Evolutionary conservation across 192 early-diverging fungal species (phyloP).

Genomic region (Coemansia sp.): DNA sequence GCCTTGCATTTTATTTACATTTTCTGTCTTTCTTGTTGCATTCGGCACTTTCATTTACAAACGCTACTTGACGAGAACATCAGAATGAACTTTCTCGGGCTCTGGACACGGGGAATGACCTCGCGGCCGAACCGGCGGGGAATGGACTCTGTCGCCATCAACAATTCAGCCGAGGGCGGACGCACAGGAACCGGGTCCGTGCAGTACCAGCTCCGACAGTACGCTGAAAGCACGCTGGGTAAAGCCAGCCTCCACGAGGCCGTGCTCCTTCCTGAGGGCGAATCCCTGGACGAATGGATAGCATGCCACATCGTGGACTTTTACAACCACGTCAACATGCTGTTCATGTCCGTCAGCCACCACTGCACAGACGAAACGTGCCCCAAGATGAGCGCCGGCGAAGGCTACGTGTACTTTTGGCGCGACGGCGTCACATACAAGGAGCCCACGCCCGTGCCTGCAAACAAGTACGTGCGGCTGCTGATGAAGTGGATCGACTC

Average conservation of each 20-base stretch:
- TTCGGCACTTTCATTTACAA: not conserved
- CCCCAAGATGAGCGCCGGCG: slow-evolving; percentile 89
- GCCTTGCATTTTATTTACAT: not conserved
- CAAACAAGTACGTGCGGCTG: slow-evolving; percentile 86
- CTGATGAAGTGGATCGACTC: slow-evolving; percentile 82
- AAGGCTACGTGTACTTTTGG: slow-evolving; percentile 86
- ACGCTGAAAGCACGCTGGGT: slow-evolving; percentile 73
- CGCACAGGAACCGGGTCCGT: slow-evolving; percentile 37
- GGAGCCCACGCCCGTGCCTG: slow-evolving; percentile 84
- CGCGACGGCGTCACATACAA: slow-evolving; percentile 77
- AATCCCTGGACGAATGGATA: slow-evolving; percentile 89
- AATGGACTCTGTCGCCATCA: slow-evolving; percentile 54
- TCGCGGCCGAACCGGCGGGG: slow-evolving; percentile 44
- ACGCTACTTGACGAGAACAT: too few species aligned
- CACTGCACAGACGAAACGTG: slow-evolving; percentile 88
- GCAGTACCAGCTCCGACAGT: slow-evolving; percentile 56
- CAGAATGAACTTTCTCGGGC: slow-evolving; percentile 52
- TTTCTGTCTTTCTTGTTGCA: not conserved
- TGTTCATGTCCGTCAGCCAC: slow-evolving; percentile 81
- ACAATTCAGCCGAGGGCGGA: slow-evolving; percentile 18
- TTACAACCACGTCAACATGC: slow-evolving; percentile 94
- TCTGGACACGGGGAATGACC: slow-evolving; percentile 52
- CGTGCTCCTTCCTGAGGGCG: slow-evolving; percentile 82
- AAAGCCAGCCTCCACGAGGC: slow-evolving; percentile 75
- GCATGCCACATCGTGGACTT: slow-evolving; percentile 94